These are phyloP conservation scores for Fraxinus paxiana DNA, from an alignment of 305 asterid species.

Conservation along the genomic window DNA sequence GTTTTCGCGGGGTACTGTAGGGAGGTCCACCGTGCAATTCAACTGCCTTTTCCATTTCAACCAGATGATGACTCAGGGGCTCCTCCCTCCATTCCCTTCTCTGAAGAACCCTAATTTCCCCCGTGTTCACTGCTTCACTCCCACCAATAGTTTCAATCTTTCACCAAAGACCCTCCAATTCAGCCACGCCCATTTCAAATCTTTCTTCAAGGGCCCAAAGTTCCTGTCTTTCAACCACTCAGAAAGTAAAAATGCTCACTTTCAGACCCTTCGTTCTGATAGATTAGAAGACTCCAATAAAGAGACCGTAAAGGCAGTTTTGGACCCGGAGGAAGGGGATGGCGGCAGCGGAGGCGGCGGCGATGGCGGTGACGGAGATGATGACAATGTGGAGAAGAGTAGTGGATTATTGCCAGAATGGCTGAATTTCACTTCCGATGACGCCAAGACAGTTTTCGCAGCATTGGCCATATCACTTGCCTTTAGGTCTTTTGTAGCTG, in stretches of 20 bases:
- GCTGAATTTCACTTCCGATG: slow-evolving; percentile 71
- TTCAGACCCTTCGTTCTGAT: slow-evolving; percentile 39
- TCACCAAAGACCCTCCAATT: slow-evolving; percentile 23
- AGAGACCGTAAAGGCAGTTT: slow-evolving; percentile 40
- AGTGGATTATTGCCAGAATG: slow-evolving; percentile 71
- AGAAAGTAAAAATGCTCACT: slow-evolving; percentile 20
- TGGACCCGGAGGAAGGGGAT: slow-evolving; percentile 36
- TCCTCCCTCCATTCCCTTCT: slow-evolving; percentile 37
- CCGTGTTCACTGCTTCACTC: slow-evolving; percentile 17
- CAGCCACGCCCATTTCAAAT: slow-evolving; percentile 26
- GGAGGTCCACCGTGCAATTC: not conserved
- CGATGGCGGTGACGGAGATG: slow-evolving; percentile 54
- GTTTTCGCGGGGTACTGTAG: not conserved
- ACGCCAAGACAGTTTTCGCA: slow-evolving; percentile 73
- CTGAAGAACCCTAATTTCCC: slow-evolving; percentile 38
- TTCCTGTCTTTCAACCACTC: slow-evolving; percentile 19
- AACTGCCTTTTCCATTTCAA: not conserved
- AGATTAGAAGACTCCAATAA: slow-evolving; percentile 42
- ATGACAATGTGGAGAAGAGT: slow-evolving; percentile 38
- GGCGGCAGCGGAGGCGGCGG: slow-evolving; percentile 48
- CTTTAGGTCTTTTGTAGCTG: slow-evolving; percentile 89
- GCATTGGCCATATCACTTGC: slow-evolving; percentile 81
- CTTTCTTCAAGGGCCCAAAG: slow-evolving; percentile 29
- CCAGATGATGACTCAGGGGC: slow-evolving; percentile 45
- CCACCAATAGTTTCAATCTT: slow-evolving; percentile 30